These are phyloP conservation scores for Nitzschia sp. DNA, from an alignment of 108 stramenopile species.

Conservation along the genomic window DNA sequence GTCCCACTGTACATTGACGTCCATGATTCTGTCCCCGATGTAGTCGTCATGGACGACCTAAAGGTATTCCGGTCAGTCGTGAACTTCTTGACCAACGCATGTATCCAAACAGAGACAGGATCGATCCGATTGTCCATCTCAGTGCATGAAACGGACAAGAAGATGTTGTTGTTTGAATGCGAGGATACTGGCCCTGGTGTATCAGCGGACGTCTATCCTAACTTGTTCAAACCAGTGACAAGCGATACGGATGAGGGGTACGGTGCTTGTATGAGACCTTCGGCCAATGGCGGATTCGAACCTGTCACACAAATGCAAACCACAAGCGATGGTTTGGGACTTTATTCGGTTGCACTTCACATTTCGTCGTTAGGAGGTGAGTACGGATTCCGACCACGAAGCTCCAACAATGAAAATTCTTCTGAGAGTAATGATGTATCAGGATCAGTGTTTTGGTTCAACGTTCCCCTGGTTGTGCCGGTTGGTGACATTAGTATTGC, in stretches of 20 bases:
- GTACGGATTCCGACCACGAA: conserved; percentile 53
- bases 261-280: conserved; percentile 13
- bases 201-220: conserved; percentile 41
- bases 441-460: conserved; percentile 69
- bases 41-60: conserved; percentile 53
- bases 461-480: conserved; percentile 37
- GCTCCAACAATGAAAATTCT: not conserved
- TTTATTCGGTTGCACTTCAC: conserved; percentile 61
- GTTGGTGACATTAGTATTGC: too few species aligned
- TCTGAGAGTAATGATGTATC: not conserved
- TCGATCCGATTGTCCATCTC: conserved; percentile 45
- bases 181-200: conserved; percentile 67
- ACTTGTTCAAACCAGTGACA: conserved; percentile 50
- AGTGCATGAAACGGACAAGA: conserved; percentile 3
- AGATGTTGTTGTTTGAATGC: conserved; percentile 55
- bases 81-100: conserved; percentile 74
- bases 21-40: conserved; percentile 43
- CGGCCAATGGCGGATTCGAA: not conserved
- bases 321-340: conserved; percentile 45
- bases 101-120: conserved; percentile 52
- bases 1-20: conserved; percentile 56
- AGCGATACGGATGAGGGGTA: conserved; percentile 3
- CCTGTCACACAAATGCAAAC: not conserved
- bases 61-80: conserved; percentile 64
- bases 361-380: conserved; percentile 54